phyloP scores from a whole-genome alignment of 306 rosid genomes.

The Gillenia trifoliata region DNA sequence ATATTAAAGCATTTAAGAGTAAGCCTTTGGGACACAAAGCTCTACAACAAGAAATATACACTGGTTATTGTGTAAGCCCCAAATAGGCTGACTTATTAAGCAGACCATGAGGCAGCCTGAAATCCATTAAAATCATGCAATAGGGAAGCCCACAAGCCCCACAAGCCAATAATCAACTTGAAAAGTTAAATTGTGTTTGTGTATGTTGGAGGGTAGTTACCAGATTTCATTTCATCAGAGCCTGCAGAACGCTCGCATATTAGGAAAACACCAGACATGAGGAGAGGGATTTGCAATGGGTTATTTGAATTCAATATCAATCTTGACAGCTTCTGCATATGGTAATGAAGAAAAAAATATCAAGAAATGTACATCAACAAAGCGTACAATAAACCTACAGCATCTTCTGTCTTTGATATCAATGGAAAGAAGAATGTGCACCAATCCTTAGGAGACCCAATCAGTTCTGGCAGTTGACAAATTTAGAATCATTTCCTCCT shows the following conservation, averaged over 20 bases:
- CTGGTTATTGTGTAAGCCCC: background rate
- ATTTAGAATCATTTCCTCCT: conserved; percentile 86
- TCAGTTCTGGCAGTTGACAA: conserved; percentile 58
- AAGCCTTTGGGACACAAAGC: background rate
- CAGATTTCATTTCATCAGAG: conserved; percentile 45
- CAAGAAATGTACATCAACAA: too few species aligned
- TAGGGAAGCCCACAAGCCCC: background rate
- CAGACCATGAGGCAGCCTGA: background rate
- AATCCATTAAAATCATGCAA: background rate
- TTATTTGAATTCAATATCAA: conserved; percentile 78
- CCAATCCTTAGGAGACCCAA: conserved; percentile 41
- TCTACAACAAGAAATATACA: background rate
- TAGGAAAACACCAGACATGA: conserved; percentile 65
- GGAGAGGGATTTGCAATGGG: conserved; percentile 81
- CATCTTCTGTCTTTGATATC: background rate
- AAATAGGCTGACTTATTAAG: background rate
- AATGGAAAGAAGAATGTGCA: background rate
- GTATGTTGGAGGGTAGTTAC: conserved; percentile 26
- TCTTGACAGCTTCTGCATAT: conserved; percentile 75
- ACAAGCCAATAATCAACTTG: conserved; percentile 8
- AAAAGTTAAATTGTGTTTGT: conserved; percentile 6
- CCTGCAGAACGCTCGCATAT: conserved; percentile 60
- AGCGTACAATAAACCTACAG: background rate
- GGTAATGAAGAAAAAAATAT: conserved; percentile 18
- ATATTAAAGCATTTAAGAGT: background rate